Percentiles rank a stretch among this genome's conserved stretches.
Evolutionary conservation across 805 yeast species (phyloP).

Genomic region (Candida patagonica): DNA sequence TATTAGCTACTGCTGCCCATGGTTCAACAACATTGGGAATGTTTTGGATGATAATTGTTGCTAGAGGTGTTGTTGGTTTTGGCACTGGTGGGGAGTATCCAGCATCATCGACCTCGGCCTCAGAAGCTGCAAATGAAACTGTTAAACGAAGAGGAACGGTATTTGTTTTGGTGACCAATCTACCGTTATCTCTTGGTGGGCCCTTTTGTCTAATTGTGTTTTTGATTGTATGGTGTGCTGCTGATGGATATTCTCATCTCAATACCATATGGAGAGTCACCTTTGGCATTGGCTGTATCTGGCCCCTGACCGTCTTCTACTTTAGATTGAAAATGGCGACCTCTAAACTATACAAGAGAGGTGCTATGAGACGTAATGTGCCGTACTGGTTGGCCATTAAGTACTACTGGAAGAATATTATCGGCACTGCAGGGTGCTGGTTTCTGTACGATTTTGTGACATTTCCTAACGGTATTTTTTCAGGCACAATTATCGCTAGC

Average conservation of each 20-base stretch:
- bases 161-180: slow-evolving; percentile 58
- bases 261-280: slow-evolving; percentile 58
- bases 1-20: slow-evolving; percentile 61
- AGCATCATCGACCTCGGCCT: slow-evolving; percentile 57
- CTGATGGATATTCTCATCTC: slow-evolving; percentile 28
- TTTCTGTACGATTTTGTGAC: slow-evolving; percentile 73
- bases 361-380: slow-evolving; percentile 46
- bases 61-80: slow-evolving; percentile 67
- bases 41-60: slow-evolving; percentile 70
- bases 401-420: slow-evolving; percentile 57
- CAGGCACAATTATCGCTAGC: slow-evolving; percentile 50
- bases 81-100: slow-evolving; percentile 77
- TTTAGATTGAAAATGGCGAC: slow-evolving; percentile 63
- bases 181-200: slow-evolving; percentile 68
- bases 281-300: slow-evolving; percentile 62
- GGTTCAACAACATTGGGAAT: slow-evolving; percentile 50
- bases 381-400: slow-evolving; percentile 51
- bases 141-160: slow-evolving; percentile 52
- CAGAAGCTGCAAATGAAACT: slow-evolving; percentile 63
- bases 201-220: slow-evolving; percentile 66
- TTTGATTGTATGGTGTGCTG: slow-evolving; percentile 53
- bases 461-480: slow-evolving; percentile 69
- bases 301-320: slow-evolving; percentile 63
- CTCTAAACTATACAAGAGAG: slow-evolving; percentile 49
- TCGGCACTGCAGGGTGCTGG: slow-evolving; percentile 73